Conservation (phyloP, 2,329 filamentous ascomycete species). For the Fusarium equiseti region DNA sequence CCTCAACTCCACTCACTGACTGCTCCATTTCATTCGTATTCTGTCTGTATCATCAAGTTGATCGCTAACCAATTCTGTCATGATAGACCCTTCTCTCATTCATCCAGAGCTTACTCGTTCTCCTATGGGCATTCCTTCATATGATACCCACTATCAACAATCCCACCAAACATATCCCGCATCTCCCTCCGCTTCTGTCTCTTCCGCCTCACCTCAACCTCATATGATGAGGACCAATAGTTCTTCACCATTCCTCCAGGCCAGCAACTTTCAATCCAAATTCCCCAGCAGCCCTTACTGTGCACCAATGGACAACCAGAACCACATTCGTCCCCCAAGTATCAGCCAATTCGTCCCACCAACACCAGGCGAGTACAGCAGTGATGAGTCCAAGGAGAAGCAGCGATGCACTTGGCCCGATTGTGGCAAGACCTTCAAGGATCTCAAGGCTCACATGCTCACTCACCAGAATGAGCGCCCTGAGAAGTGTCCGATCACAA, state of each 20-base stretch:
- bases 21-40: background rate
- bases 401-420: conserved; percentile 83
- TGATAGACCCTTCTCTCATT: conserved; percentile 67
- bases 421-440: conserved; percentile 89
- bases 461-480: conserved; percentile 92
- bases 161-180: conserved; percentile 64
- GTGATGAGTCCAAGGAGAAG: conserved; percentile 74
- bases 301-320: conserved; percentile 58
- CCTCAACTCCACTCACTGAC: conserved; percentile 26
- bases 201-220: conserved; percentile 63
- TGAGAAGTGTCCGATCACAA: conserved; percentile 93
- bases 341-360: conserved; percentile 76
- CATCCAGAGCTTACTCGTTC: conserved; percentile 65
- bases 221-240: conserved; percentile 65
- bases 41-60: conserved; percentile 13
- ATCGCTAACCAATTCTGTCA: conserved; percentile 54
- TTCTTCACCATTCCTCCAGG: conserved; percentile 75
- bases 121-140: conserved; percentile 60
- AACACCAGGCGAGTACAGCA: conserved; percentile 68
- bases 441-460: conserved; percentile 93
- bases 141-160: conserved; percentile 63
- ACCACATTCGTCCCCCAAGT: conserved; percentile 71
- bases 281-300: conserved; percentile 67
- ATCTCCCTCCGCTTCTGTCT: conserved; percentile 74
- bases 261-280: conserved; percentile 64